A percentile compares a stretch with the other conserved stretches of the same genome.
These are phyloP conservation scores for Auricularia sp. DNA, from an alignment of 768 basidiomycete species.

Conservation along the genomic window DNA sequence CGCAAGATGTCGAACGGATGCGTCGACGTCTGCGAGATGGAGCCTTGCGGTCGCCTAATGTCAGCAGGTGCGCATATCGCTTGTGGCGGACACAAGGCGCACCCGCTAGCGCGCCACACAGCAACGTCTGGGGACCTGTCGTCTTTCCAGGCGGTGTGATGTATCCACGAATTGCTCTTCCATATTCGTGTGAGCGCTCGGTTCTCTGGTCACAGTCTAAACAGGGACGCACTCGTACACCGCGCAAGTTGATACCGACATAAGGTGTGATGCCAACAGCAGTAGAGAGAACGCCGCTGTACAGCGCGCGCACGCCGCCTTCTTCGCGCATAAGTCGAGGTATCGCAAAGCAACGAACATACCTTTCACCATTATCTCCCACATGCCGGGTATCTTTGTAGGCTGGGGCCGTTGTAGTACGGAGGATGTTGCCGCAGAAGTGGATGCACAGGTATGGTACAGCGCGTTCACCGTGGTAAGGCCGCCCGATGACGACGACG, in stretches of 20 bases:
- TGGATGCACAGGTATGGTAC: slow-evolving; percentile 15
- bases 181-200: not conserved
- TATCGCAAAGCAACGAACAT: not conserved
- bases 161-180: slow-evolving; percentile 46
- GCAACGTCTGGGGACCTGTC: slow-evolving; percentile 56
- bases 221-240: slow-evolving; percentile 53
- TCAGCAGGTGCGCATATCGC: not conserved
- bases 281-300: slow-evolving; percentile 78
- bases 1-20: slow-evolving; percentile 94
- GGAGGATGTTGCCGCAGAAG: slow-evolving; percentile 20
- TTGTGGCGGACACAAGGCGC: slow-evolving; percentile 14
- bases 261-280: slow-evolving; percentile 81
- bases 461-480: slow-evolving; percentile 7
- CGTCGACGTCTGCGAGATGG: slow-evolving; percentile 86
- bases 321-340: slow-evolving; percentile 65
- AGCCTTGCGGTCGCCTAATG: slow-evolving; percentile 37
- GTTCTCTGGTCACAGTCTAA: not conserved
- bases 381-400: slow-evolving; percentile 36
- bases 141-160: slow-evolving; percentile 77
- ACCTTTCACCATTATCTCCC: slow-evolving; percentile 75
- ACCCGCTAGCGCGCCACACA: slow-evolving; percentile 84
- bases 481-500: not conserved
- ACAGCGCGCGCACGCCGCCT: slow-evolving; percentile 78
- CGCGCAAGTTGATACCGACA: slow-evolving; percentile 74
- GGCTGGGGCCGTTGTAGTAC: slow-evolving; percentile 19